Evolutionary conservation across 2,329 filamentous ascomycete species (phyloP).

Genomic region (Hymenoscyphus fraxineus): DNA sequence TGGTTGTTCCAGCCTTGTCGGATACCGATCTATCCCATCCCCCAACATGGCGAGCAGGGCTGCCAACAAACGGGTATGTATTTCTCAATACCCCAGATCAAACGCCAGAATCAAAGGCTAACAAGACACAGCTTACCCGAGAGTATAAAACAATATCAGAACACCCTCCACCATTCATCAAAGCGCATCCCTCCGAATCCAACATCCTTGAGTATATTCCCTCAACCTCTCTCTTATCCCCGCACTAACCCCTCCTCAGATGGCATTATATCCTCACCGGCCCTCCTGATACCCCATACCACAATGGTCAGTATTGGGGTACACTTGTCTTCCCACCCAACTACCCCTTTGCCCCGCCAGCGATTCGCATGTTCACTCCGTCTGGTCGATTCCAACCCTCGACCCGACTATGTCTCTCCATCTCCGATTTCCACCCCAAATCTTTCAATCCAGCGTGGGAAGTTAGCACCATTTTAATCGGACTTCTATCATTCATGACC

Average conservation of each 20-base stretch:
- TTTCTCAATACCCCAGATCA: constrained; percentile 35
- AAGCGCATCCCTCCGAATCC: constrained; percentile 80
- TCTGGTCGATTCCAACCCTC: constrained; percentile 93
- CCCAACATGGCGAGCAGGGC: constrained; percentile 63
- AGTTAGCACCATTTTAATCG: constrained; percentile 92
- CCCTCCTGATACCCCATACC: constrained; percentile 88
- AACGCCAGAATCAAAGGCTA: constrained; percentile 40
- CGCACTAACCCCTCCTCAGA: constrained; percentile 40
- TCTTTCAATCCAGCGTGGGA: constrained; percentile 99
- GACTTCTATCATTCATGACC: constrained; percentile 95
- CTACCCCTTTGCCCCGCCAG: constrained; percentile 94
- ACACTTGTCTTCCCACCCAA: constrained; percentile 92
- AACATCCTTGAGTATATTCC: constrained; percentile 79
- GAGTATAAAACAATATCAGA: constrained; percentile 63
- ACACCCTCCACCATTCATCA: constrained; percentile 85
- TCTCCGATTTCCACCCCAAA: constrained; percentile 96
- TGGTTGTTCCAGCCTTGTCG: background rate
- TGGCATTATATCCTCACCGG: constrained; percentile 97
- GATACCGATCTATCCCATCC: background rate
- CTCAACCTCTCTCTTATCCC: constrained; percentile 6
- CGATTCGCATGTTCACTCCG: constrained; percentile 98
- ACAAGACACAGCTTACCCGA: constrained; percentile 48
- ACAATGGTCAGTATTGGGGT: constrained; percentile 96
- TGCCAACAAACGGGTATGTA: constrained; percentile 64
- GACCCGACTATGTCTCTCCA: constrained; percentile 87